Conservation (phyloP, 1,139 yeast genomes). For the Scheffersomyces insectosa region DNA sequence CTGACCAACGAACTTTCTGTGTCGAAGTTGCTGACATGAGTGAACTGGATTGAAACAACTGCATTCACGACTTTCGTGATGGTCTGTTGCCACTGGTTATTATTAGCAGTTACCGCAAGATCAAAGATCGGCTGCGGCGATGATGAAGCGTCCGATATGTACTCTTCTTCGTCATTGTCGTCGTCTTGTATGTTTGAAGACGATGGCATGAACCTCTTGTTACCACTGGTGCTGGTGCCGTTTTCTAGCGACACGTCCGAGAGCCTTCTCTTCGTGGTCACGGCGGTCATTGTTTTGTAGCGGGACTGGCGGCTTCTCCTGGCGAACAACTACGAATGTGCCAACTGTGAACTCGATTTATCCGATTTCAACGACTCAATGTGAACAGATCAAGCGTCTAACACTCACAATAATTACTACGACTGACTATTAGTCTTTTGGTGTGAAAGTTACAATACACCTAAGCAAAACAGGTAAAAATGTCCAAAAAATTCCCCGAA, state of each 20-base stretch:
- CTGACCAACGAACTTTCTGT: conserved; percentile 80
- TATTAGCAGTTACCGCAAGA: conserved; percentile 1
- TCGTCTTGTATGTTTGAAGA: background rate
- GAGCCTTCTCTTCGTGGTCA: conserved; percentile 16
- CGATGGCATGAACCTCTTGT: background rate
- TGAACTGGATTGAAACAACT: conserved; percentile 87
- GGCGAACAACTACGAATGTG: too few species aligned
- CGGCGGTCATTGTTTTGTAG: conserved; percentile 8
- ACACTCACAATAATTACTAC: too few species aligned
- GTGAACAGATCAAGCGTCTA: too few species aligned
- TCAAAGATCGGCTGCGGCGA: conserved; percentile 2
- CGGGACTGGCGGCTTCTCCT: too few species aligned
- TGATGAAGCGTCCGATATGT: background rate
- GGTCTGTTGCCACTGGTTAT: conserved; percentile 68
- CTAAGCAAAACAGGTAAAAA: too few species aligned
- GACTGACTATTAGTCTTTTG: too few species aligned
- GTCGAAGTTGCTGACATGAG: conserved; percentile 85
- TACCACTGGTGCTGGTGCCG: background rate
- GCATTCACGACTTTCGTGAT: conserved; percentile 80
- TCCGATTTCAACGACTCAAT: too few species aligned
- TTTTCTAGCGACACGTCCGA: conserved; percentile 12
- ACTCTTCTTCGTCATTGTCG: background rate
- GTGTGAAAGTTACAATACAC: too few species aligned
- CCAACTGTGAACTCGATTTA: too few species aligned
- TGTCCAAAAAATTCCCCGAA: too few species aligned